Base-by-base conservation (phyloP, 306 rosid genomes). In the Prunus mume region DNA sequence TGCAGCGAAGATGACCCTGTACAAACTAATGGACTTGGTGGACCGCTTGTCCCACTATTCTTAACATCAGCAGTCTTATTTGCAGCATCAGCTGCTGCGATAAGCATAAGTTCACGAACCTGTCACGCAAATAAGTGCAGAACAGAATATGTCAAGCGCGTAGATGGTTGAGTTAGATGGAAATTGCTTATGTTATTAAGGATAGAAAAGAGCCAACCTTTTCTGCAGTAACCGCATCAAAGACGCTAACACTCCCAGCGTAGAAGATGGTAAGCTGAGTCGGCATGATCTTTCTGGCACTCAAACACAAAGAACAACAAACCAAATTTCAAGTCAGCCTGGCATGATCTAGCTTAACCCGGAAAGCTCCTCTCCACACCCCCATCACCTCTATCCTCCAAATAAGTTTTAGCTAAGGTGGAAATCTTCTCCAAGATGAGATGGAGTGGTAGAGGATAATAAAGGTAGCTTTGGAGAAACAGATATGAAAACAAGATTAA, bases 201-300 rank as follows among this genome's bases (percentile, higher is more conserved):
- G 62, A 27, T 38, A 45, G 47, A 51, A 46, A 71, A 76, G 45
- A 19, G 0, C 47, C 2, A 52, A 87, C 96, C 89, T 89, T 91
- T 49, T 84, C 89, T 69, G 86, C 88, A 68, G 93, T 85, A 68
- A 91, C 78, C 73, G 88, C 89, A 50, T 91, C 88, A 78, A 84
- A 91, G 78, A 83, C 80, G 61, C 71, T 82, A 60, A 89, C 85
- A 2, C 83, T 86, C 74, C 96, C 96, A 11, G 86, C 85, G 30
- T 81, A 91, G 72, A 81, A 72, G 72, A 91, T 87, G 73, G 86
- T 83, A 57, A 91, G 89, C 77, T 81, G 86, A 79, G 77, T 74
- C 27, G 76, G 52, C 13, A 34, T 34, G 5, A 68, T 72, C 74
- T 69, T 65, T 65, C 75, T 73, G 71, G 74, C 71, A 83, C 89